phyloP scores from a whole-genome alignment of 1,139 yeast species.

The Geotrichum phurueaensis region DNA sequence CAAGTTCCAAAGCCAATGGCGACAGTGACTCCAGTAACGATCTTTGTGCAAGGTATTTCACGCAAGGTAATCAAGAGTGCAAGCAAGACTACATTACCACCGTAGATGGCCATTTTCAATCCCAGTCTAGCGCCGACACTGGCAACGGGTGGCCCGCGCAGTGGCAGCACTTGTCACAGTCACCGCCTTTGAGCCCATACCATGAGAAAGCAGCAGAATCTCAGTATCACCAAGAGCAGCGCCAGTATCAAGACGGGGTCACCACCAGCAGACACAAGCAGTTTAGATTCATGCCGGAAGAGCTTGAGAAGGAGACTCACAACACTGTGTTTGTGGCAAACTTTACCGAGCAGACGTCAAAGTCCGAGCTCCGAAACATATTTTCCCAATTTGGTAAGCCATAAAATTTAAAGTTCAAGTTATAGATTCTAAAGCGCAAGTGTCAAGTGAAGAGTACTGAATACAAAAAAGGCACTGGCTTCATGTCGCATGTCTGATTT shows the following conservation, averaged over 20 bases:
- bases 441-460: neutral
- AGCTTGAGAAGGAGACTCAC: neutral
- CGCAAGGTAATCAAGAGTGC: no score
- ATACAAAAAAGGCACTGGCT: neutral
- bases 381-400: constrained; percentile 14
- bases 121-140: no score
- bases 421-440: neutral
- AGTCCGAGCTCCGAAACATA: constrained; percentile 1
- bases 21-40: no score
- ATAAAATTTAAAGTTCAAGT: neutral
- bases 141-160: no score
- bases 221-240: neutral
- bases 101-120: no score
- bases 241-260: no score
- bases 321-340: constrained; percentile 14
- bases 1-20: no score
- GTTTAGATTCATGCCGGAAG: neutral
- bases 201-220: no score
- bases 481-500: neutral
- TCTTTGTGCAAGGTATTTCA: no score
- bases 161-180: no score
- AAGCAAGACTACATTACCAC: no score
- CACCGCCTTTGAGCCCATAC: no score
- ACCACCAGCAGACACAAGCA: neutral
- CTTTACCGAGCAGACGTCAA: constrained; percentile 4